These are phyloP conservation scores for Pseudoscleropodium purum DNA, from an alignment of 225 moss, liverwort and hornwort species.

Conservation along the genomic window DNA sequence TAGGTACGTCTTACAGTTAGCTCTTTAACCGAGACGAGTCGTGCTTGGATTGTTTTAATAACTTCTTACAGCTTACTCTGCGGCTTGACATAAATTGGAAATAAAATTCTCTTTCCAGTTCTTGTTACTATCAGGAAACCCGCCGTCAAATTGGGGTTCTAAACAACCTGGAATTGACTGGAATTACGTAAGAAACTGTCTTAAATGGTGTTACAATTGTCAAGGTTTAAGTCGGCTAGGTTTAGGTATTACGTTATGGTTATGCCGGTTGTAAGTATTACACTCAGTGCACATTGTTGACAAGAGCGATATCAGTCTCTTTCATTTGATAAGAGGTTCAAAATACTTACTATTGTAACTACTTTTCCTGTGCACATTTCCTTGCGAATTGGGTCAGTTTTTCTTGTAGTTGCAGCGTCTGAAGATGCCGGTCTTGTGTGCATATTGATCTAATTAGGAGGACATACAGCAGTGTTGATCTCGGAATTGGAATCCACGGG, in stretches of 20 bases:
- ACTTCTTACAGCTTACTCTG: not conserved
- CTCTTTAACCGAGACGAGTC: not conserved
- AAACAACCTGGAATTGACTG: not conserved
- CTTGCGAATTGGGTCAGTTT: not conserved
- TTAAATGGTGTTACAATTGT: not conserved
- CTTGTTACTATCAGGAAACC: not conserved
- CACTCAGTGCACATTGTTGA: not conserved
- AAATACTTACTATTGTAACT: not conserved
- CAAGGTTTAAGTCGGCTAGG: not conserved
- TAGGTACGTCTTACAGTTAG: not conserved
- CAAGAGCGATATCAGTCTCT: not conserved
- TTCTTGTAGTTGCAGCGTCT: not conserved
- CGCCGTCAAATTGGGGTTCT: not conserved
- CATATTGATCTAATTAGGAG: not conserved
- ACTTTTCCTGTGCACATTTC: not conserved
- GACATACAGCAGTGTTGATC: not conserved
- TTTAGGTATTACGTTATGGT: not conserved
- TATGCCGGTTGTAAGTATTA: not conserved
- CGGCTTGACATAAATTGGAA: not conserved
- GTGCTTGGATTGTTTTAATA: not conserved
- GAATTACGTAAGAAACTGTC: not conserved
- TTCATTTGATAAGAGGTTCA: not conserved
- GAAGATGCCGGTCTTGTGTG: not conserved
- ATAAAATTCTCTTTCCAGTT: not conserved
- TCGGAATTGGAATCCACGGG: not conserved